These are phyloP conservation scores for Nemophila menziesii DNA, from an alignment of 257 asterid species.

Conservation along the genomic window DNA sequence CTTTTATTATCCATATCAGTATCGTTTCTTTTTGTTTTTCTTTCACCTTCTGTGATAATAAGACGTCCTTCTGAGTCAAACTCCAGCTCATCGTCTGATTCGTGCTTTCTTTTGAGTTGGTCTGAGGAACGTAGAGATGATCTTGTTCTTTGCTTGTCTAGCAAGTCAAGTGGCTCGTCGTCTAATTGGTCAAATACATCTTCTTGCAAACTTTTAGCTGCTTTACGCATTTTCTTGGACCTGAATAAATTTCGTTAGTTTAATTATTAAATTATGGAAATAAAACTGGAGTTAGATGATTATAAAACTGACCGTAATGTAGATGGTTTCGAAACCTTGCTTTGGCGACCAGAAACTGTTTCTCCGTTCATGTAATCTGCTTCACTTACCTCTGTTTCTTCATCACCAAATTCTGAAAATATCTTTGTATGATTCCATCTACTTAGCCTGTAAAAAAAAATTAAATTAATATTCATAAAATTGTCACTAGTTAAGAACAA, in stretches of 20 bases:
- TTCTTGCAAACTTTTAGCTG: conserved; percentile 69
- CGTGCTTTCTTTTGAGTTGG: conserved; percentile 29
- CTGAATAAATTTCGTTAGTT: conserved; percentile 22
- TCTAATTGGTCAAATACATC: conserved; percentile 67
- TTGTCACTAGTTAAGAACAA: conserved; percentile 1
- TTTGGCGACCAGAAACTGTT: conserved; percentile 32
- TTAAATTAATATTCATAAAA: not conserved
- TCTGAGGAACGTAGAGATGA: conserved; percentile 70
- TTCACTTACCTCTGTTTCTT: conserved; percentile 41
- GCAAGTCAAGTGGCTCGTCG: conserved; percentile 89
- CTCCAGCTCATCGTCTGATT: conserved; percentile 71
- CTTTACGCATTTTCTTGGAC: conserved; percentile 45
- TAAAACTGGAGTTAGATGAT: not conserved
- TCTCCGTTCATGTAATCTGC: conserved; percentile 29
- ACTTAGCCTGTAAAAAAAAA: conserved; percentile 51
- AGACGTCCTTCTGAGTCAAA: conserved; percentile 79
- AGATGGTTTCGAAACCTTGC: conserved; percentile 46
- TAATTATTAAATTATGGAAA: not conserved
- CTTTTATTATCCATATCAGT: conserved; percentile 40
- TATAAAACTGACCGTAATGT: conserved; percentile 42
- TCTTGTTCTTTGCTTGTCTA: conserved; percentile 63
- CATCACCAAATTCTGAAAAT: conserved; percentile 76
- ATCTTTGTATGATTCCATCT: conserved; percentile 85
- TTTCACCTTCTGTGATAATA: conserved; percentile 39
- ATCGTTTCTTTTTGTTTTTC: conserved; percentile 34